Evolutionary conservation across 2,329 filamentous ascomycete species (phyloP).

Genomic region (Xylaria polymorpha): DNA sequence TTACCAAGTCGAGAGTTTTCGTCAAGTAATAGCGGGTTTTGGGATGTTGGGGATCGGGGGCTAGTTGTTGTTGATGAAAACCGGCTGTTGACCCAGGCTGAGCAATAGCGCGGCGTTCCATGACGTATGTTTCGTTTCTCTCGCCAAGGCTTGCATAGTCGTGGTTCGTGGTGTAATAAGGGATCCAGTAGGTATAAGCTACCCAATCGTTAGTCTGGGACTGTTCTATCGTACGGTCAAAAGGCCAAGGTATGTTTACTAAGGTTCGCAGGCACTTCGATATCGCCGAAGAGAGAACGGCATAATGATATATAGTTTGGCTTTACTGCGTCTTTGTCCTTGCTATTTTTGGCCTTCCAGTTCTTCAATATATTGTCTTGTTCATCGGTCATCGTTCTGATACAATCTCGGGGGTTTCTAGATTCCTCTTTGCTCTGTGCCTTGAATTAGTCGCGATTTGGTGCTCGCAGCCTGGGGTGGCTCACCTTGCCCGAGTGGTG

Average conservation of each 20-base stretch:
- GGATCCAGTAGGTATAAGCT: conserved; percentile 22
- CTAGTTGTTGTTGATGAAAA: conserved; percentile 5
- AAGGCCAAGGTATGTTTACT: neutral
- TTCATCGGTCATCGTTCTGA: conserved; percentile 19
- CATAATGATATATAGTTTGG: conserved; percentile 23
- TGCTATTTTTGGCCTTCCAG: neutral
- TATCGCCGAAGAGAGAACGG: conserved; percentile 9
- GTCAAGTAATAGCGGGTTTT: conserved; percentile 18
- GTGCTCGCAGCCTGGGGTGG: neutral
- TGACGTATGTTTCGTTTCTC: conserved; percentile 13
- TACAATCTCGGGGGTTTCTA: neutral
- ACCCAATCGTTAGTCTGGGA: neutral
- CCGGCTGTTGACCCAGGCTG: neutral
- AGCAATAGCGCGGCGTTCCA: neutral
- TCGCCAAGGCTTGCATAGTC: neutral
- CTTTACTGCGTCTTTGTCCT: neutral
- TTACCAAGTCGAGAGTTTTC: neutral
- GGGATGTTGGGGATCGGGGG: neutral
- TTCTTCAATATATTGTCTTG: conserved; percentile 10
- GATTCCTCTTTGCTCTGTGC: neutral
- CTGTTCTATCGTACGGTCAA: neutral
- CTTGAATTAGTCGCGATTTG: neutral
- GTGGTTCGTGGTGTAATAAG: conserved; percentile 3
- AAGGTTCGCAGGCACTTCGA: conserved; percentile 5
- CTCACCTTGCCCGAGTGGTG: conserved; percentile 5